Evolutionary conservation across 176 grass and related monocot genomes (phyloP).

Genomic region (Dendrocalamus sinicus): DNA sequence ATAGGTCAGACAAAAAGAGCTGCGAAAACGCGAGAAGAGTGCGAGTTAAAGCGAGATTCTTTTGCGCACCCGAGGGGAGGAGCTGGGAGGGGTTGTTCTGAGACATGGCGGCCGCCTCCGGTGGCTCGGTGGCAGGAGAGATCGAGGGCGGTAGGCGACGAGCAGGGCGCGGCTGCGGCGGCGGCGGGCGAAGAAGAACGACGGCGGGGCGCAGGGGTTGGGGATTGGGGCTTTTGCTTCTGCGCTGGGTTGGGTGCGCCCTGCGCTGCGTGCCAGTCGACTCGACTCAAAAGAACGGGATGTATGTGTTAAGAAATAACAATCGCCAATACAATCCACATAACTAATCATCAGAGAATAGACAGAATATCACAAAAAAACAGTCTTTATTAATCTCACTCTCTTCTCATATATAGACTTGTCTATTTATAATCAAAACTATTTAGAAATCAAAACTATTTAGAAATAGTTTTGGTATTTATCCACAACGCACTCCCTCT

Average conservation of each 20-base stretch:
- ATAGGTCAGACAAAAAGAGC: background rate
- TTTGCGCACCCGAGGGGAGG: slow-evolving; percentile 73
- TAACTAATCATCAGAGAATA: too few species aligned
- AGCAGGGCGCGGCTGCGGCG: background rate
- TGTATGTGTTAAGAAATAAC: too few species aligned
- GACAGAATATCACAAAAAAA: too few species aligned
- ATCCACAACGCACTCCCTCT: too few species aligned
- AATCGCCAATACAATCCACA: too few species aligned
- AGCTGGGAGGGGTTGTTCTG: slow-evolving; percentile 97
- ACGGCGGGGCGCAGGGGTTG: background rate
- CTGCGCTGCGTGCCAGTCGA: background rate
- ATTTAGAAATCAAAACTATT: too few species aligned
- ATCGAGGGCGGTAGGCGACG: background rate
- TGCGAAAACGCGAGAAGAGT: slow-evolving; percentile 1
- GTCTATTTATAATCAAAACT: too few species aligned
- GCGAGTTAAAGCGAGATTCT: slow-evolving; percentile 2
- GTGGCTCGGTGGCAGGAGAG: background rate
- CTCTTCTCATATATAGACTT: too few species aligned
- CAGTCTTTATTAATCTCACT: too few species aligned
- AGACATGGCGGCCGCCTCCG: slow-evolving; percentile 49
- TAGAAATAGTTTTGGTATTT: too few species aligned
- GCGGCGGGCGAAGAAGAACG: background rate
- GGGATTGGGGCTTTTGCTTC: background rate
- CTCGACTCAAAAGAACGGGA: background rate
- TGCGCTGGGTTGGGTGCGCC: background rate